Evolutionary conservation across 371 early-diverging fungal genomes (phyloP).

Genomic region (Mucor circinelloides): DNA sequence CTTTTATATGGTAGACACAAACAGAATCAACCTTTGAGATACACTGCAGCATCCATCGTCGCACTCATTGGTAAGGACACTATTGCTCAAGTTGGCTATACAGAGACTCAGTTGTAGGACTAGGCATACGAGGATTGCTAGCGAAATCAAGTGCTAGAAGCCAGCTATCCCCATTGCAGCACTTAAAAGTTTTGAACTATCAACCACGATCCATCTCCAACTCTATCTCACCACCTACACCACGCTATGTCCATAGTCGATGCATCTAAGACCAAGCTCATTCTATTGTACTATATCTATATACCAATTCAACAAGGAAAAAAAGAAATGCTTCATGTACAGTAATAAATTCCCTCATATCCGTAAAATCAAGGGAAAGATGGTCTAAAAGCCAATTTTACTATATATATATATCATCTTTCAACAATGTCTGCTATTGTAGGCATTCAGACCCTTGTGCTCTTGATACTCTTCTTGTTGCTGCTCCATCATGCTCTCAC

Average conservation of each 20-base stretch:
- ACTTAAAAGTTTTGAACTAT: constrained; percentile 22
- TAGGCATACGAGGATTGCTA: constrained; percentile 12
- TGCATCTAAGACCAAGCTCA: neutral
- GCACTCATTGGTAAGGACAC: constrained; percentile 14
- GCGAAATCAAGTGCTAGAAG: neutral
- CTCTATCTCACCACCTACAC: constrained; percentile 5
- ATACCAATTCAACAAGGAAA: neutral
- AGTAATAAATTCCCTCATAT: neutral
- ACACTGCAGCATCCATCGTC: constrained; percentile 7
- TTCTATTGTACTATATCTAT: neutral
- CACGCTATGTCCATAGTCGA: constrained; percentile 19
- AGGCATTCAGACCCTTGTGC: neutral
- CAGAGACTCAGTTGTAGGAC: neutral
- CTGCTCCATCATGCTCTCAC: neutral
- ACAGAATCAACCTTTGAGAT: constrained; percentile 11
- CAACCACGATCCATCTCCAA: constrained; percentile 19
- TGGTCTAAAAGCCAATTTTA: neutral
- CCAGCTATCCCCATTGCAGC: constrained; percentile 9
- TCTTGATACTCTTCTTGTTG: neutral
- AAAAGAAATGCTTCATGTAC: neutral
- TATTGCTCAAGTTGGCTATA: neutral
- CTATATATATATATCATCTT: neutral
- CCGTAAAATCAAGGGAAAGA: neutral
- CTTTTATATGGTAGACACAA: constrained; percentile 1
- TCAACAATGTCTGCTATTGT: neutral